Conservation (phyloP, 2,329 filamentous ascomycete species). For the Lecanicillium sp. region DNA sequence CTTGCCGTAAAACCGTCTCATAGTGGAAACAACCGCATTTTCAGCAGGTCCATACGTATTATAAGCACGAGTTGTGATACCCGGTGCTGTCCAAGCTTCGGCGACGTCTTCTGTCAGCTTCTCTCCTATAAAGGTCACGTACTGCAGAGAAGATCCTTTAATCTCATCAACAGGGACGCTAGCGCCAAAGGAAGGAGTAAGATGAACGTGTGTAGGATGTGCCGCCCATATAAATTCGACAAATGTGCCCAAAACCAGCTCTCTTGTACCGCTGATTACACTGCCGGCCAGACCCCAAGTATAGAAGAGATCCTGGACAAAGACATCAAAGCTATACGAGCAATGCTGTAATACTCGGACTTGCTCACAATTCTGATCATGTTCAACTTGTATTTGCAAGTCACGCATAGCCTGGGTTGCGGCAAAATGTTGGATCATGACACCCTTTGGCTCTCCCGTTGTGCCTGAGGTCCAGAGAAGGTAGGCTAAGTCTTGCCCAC, state of each 20-base stretch:
- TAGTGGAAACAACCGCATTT: slow-evolving; percentile 18
- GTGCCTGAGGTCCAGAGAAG: slow-evolving; percentile 31
- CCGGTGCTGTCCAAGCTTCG: slow-evolving; percentile 42
- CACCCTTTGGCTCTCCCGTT: slow-evolving; percentile 28
- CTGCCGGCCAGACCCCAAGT: slow-evolving; percentile 52
- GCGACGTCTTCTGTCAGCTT: slow-evolving; percentile 49
- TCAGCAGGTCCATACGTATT: slow-evolving; percentile 21
- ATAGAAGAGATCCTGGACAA: slow-evolving; percentile 57
- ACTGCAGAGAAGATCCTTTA: slow-evolving; percentile 33
- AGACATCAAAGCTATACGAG: slow-evolving; percentile 30
- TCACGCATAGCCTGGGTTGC: slow-evolving; percentile 18
- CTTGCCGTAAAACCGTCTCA: slow-evolving; percentile 16
- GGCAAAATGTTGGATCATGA: slow-evolving; percentile 26
- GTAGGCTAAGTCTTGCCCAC: slow-evolving; percentile 17
- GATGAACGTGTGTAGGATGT: slow-evolving; percentile 47
- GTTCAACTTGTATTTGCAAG: slow-evolving; percentile 1
- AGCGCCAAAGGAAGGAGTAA: slow-evolving; percentile 54
- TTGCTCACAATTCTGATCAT: slow-evolving; percentile 10
- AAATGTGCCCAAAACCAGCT: slow-evolving; percentile 46
- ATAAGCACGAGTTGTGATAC: slow-evolving; percentile 13
- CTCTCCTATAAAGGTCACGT: slow-evolving; percentile 55
- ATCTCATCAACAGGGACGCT: slow-evolving; percentile 35
- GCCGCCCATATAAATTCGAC: slow-evolving; percentile 41
- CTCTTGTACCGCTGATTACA: slow-evolving; percentile 48
- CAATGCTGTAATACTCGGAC: slow-evolving; percentile 28